Evolutionary conservation across 2,329 filamentous ascomycete species (phyloP).

Genomic region (Aspergillus uvarum): DNA sequence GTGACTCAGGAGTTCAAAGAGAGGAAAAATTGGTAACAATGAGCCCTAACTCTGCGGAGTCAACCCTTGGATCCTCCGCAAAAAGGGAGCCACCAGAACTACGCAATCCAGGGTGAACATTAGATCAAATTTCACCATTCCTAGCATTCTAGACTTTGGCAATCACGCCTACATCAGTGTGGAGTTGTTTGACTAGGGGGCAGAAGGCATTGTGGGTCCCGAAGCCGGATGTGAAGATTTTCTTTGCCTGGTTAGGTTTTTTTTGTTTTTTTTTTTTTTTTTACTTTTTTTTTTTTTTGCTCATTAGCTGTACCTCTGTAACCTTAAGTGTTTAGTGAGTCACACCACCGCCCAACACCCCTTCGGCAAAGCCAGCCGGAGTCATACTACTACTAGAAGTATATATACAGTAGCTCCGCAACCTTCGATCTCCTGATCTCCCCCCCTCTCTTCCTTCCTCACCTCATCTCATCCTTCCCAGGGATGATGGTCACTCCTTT

Average conservation of each 20-base stretch:
- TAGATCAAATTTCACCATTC: slow-evolving; percentile 8
- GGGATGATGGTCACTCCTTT: slow-evolving; percentile 41
- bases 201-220: slow-evolving; percentile 10
- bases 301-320: slow-evolving; percentile 8
- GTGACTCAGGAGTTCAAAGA: slow-evolving; percentile 8
- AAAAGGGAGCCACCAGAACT: background rate
- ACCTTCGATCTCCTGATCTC: slow-evolving; percentile 4
- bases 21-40: background rate
- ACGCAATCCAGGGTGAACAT: slow-evolving; percentile 6
- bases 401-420: slow-evolving; percentile 10
- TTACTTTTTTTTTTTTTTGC: slow-evolving; percentile 9
- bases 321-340: slow-evolving; percentile 24
- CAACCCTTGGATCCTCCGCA: slow-evolving; percentile 4
- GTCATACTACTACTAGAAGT: slow-evolving; percentile 10
- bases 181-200: slow-evolving; percentile 13
- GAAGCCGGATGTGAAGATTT: slow-evolving; percentile 13
- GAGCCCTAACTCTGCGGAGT: slow-evolving; percentile 4
- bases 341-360: slow-evolving; percentile 24
- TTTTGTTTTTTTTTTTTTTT: slow-evolving; percentile 7
- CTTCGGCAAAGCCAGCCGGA: slow-evolving; percentile 10
- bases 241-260: background rate
- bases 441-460: slow-evolving; percentile 15
- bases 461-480: slow-evolving; percentile 39
- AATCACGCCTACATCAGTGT: slow-evolving; percentile 5
- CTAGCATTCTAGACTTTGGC: background rate